Base-by-base conservation (phyloP, 164 flowering plant genomes). In the Saururus chinensis region DNA sequence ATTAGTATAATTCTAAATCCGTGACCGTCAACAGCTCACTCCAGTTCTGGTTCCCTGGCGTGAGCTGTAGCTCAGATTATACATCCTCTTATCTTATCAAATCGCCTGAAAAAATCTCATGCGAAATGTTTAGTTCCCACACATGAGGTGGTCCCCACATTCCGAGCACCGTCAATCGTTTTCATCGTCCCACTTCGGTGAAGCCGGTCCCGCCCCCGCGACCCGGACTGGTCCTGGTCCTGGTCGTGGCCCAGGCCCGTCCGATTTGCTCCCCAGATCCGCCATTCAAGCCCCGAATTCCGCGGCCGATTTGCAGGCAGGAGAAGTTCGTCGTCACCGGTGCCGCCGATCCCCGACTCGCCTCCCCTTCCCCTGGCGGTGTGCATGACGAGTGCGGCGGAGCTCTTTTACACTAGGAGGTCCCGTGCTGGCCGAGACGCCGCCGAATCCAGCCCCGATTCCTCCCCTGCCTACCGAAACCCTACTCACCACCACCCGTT, bases 321-420 rank as follows among this genome's bases (percentile, higher is more conserved):
- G n/a, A n/a, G n/a, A n/a, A n/a, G n/a, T n/a, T n/a, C n/a, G n/a
- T n/a, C n/a, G n/a, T n/a, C n/a, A n/a, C 56, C 21, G 56, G 21
- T 12, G 21, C 22, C 56, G 23, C 22, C 1, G 4, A 9, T 21
- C 24, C 26, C 57, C 11, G 23, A 24, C 13, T 22, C 57, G 14
- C 23, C 23, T 14, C 56, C 25, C 7, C 56, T 9, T 53, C 5
- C 23, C 22, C 57, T 19, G 58, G 7, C 35, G 24, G 25, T 12
- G 25, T 64, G 60, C 62, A 74, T 74, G 77, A 68, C 74, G 69
- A 68, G 72, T 57, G 77, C 72, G 22, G 59, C 72, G 59, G 74
- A 74, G 65, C 72, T 74, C 12, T 74, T 74, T 55, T 51, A 70
- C 62, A 40, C 0, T 37, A 45, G 74, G 64, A 74, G 77, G 55